These are phyloP conservation scores for Colletotrichum shisoi DNA, from an alignment of 2,329 filamentous ascomycete genomes.

Conservation along the genomic window DNA sequence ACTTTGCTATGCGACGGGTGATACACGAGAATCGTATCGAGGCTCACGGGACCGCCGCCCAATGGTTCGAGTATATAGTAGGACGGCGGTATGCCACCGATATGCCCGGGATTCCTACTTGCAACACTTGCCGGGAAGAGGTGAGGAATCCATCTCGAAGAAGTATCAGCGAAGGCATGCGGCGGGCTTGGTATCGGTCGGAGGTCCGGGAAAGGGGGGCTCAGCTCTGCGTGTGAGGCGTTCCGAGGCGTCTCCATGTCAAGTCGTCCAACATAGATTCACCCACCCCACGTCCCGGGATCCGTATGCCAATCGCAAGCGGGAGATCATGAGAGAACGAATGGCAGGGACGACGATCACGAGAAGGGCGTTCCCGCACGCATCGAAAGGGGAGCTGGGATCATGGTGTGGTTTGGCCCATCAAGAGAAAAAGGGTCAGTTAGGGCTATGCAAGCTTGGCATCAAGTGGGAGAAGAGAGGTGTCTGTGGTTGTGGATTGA, in stretches of 20 bases:
- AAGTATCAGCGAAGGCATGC: neutral
- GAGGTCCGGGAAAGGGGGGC: neutral
- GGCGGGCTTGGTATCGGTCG: no score
- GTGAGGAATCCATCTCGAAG: neutral
- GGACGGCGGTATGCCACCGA: neutral
- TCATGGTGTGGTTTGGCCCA: neutral
- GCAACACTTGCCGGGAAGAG: no score
- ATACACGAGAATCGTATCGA: no score
- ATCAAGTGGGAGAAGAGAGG: neutral
- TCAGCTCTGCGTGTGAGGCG: constrained; percentile 28
- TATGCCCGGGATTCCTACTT: neutral
- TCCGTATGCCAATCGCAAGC: no score
- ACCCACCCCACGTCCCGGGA: neutral
- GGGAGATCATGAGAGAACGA: neutral
- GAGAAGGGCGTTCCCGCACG: constrained; percentile 7
- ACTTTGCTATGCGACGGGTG: no score
- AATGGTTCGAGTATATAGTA: neutral
- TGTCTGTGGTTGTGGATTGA: no score
- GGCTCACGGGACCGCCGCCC: neutral
- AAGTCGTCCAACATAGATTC: neutral
- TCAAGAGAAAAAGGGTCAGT: no score
- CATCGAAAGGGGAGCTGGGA: neutral
- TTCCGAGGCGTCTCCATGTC: constrained; percentile 10
- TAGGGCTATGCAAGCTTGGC: neutral
- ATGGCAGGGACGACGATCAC: constrained; percentile 9